These are phyloP conservation scores for Tarenaya hassleriana DNA, from an alignment of 345 rosid species.

Conservation along the genomic window DNA sequence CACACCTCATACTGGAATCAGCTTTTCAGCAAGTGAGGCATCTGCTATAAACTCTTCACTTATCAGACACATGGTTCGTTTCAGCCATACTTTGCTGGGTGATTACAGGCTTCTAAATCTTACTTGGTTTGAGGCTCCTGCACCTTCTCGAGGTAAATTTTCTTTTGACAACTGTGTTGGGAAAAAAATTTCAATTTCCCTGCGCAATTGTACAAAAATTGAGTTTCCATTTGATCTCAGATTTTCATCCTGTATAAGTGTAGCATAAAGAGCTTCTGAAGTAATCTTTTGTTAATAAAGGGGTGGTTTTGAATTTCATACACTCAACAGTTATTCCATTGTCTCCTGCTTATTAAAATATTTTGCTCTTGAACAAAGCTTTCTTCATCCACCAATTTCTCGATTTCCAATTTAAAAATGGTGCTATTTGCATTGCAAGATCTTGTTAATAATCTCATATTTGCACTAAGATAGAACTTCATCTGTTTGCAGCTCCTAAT, in stretches of 20 bases:
- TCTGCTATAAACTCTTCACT: constrained; percentile 69
- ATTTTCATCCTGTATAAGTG: constrained; percentile 10
- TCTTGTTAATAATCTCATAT: constrained; percentile 8
- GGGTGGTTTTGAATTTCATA: background rate
- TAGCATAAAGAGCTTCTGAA: background rate
- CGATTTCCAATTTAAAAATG: background rate
- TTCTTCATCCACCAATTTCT: background rate
- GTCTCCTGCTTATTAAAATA: background rate
- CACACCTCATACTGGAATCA: constrained; percentile 70
- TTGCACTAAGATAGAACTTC: constrained; percentile 16
- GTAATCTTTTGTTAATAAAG: background rate
- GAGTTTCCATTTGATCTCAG: background rate
- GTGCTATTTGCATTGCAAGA: background rate
- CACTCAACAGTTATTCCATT: background rate
- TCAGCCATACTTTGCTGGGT: constrained; percentile 60
- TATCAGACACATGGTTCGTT: constrained; percentile 57
- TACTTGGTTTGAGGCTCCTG: constrained; percentile 77
- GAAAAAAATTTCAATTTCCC: constrained; percentile 5
- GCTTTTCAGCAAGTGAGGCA: constrained; percentile 75
- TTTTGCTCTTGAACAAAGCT: constrained; percentile 3
- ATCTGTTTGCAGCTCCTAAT: constrained; percentile 56
- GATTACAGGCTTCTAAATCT: constrained; percentile 82
- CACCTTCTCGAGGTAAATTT: constrained; percentile 67
- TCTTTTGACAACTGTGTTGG: constrained; percentile 6
- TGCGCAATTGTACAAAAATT: constrained; percentile 2